phyloP scores from a whole-genome alignment of 176 grass and related monocot genomes.

The Bromus sterilis region DNA sequence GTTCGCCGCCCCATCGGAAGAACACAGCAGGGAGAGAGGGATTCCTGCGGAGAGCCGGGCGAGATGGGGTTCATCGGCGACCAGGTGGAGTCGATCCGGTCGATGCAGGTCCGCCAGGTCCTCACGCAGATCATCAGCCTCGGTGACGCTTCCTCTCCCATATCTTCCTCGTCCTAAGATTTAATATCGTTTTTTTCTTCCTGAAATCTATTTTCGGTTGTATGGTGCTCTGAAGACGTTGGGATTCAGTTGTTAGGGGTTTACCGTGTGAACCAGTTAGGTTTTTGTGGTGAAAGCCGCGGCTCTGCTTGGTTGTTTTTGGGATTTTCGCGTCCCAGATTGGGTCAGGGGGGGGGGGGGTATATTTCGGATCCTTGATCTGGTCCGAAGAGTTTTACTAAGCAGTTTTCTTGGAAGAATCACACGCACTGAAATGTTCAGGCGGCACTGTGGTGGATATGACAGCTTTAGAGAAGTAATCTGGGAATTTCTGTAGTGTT shows the following conservation, averaged over 20 bases:
- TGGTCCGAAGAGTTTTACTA: not conserved
- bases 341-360: no score
- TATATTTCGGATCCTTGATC: not conserved
- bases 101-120: constrained; percentile 60
- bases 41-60: not conserved
- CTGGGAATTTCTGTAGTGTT: not conserved
- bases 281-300: not conserved
- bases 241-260: not conserved
- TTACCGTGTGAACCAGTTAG: not conserved
- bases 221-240: not conserved
- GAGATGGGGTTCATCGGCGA: constrained; percentile 57
- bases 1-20: not conserved
- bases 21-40: not conserved
- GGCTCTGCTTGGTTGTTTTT: not conserved
- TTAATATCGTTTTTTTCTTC: not conserved
- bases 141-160: constrained; percentile 21
- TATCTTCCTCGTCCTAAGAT: not conserved
- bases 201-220: not conserved
- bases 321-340: not conserved
- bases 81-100: constrained; percentile 57
- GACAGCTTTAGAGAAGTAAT: not conserved
- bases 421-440: not conserved
- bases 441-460: not conserved
- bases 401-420: not conserved
- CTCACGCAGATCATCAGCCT: constrained; percentile 65